These are phyloP conservation scores for Conringia planisiliqua DNA, from an alignment of 345 rosid genomes.

Conservation along the genomic window DNA sequence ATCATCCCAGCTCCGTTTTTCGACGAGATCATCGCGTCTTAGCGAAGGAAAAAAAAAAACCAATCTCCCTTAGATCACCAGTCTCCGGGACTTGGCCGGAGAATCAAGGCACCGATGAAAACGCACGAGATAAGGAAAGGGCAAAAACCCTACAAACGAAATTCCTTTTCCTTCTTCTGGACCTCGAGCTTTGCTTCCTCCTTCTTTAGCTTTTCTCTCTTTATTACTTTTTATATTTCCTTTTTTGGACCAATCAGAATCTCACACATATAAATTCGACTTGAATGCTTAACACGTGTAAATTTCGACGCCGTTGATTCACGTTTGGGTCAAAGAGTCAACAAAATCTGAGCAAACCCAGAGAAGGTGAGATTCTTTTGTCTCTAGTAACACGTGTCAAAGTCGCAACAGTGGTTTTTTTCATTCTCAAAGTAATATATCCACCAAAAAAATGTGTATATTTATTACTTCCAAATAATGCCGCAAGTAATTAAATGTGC, in stretches of 20 bases:
- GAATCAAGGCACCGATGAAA: slow-evolving; percentile 16
- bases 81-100: slow-evolving; percentile 37
- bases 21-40: slow-evolving; percentile 52
- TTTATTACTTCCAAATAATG: not conserved
- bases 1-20: slow-evolving; percentile 47
- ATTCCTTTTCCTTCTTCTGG: not conserved
- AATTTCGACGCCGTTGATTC: slow-evolving; percentile 2
- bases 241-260: slow-evolving; percentile 12
- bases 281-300: slow-evolving; percentile 23
- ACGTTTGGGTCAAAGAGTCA: slow-evolving; percentile 28
- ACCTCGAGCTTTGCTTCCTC: slow-evolving; percentile 19
- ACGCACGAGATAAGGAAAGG: not conserved
- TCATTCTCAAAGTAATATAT: too few relatives aligned
- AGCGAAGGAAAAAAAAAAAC: slow-evolving; percentile 6
- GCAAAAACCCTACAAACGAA: slow-evolving; percentile 28
- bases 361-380: slow-evolving; percentile 18
- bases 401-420: slow-evolving; percentile 6
- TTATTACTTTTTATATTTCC: slow-evolving; percentile 1
- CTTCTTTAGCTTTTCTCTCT: slow-evolving; percentile 16
- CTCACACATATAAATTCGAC: not conserved
- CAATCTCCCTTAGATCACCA: slow-evolving; percentile 9
- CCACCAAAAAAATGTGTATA: slow-evolving; percentile 4
- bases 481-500: not conserved
- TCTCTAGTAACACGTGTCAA: slow-evolving; percentile 30
- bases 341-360: slow-evolving; percentile 20